Evolutionary conservation across 2,329 filamentous ascomycete species (phyloP), one percentile per base, ranked within the genome.

Genomic region (Penicillium sp.): DNA sequence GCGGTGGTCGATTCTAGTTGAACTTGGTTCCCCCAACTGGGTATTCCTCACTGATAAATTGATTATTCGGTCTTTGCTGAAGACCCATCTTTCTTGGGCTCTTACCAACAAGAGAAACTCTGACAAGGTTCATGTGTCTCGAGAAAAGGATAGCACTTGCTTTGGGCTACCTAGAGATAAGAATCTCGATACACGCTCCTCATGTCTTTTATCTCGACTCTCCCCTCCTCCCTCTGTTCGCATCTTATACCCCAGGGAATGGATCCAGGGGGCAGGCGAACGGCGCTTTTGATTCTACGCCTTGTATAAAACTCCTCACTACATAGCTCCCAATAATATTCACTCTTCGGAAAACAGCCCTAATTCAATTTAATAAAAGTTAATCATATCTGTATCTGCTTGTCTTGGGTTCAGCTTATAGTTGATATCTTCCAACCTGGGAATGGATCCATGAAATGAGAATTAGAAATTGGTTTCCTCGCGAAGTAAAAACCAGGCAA

Each of bases 1-100:
- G 66, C 31, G 67, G 71, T 31, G 71, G 71, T 19, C 67, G 65
- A n/a, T 74, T 74, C 55, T 74, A 66, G 59, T 51, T 29, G 33
- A 56, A 10, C 24, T 7, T 10, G 21, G 29, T 16, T 22, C 10
- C 19, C 11, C 16, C 6, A 29, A 19, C 19, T 26, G 29, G 27
- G n/a, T 14, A 9, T 1, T 5, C n/a, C 24, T 27, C 10, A 21
- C 13, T 47, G 29, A 21, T 47, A 46, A 13, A 24, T 14, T 22
- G 39, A 19, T 21, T 22, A 21, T 13, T 21, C 37, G 37, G 39
- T 42, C 3, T 7, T 22, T 7, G 19, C 39, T 19, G 3, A 42
- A 42, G 39, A 13, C 4, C 19, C 39, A 42, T 22, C 1, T 11
- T 21, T 13, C 19, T 42, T 21, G 19, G 19, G 10, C 19, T 4